A percentile compares a stretch with the other conserved stretches of the same genome.
Evolutionary conservation across 768 basidiomycete species (phyloP).

Genomic region (Chalciporus sphaerocephalus): DNA sequence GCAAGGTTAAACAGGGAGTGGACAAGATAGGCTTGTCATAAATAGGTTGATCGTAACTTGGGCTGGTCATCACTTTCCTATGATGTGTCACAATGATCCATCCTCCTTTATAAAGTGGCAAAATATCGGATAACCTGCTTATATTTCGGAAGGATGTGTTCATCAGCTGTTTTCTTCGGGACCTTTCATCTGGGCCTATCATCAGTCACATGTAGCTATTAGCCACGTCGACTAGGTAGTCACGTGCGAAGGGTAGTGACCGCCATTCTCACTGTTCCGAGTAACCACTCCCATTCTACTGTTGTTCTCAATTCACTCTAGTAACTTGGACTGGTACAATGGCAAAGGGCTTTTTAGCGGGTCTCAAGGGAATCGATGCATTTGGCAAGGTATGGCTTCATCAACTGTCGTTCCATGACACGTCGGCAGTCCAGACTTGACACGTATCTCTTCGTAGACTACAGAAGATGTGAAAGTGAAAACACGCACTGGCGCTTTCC

Average conservation of each 20-base stretch:
- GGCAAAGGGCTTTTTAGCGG: constrained; percentile 74
- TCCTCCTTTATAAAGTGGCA: too few species aligned
- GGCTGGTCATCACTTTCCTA: background rate
- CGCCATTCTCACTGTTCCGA: background rate
- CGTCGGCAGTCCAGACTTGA: constrained; percentile 9
- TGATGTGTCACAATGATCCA: too few species aligned
- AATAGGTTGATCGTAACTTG: background rate
- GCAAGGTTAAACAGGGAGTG: constrained; percentile 84
- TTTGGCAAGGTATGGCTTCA: constrained; percentile 84
- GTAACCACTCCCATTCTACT: constrained; percentile 4
- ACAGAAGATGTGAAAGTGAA: constrained; percentile 99
- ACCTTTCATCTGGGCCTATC: background rate
- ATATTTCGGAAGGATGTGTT: background rate
- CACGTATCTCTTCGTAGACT: constrained; percentile 51
- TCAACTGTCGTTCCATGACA: constrained; percentile 1
- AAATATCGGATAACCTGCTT: background rate
- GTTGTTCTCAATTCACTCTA: constrained; percentile 6
- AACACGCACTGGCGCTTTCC: constrained; percentile 87
- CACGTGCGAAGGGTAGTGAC: constrained; percentile 19
- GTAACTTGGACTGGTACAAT: constrained; percentile 37
- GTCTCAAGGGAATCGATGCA: constrained; percentile 91
- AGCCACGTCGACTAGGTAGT: constrained; percentile 25
- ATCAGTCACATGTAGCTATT: too few species aligned
- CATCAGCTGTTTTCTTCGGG: background rate
- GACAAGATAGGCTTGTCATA: constrained; percentile 46